Evolutionary conservation across 768 basidiomycete species (phyloP).

Genomic region (Tubosaeta brunneosetosa): DNA sequence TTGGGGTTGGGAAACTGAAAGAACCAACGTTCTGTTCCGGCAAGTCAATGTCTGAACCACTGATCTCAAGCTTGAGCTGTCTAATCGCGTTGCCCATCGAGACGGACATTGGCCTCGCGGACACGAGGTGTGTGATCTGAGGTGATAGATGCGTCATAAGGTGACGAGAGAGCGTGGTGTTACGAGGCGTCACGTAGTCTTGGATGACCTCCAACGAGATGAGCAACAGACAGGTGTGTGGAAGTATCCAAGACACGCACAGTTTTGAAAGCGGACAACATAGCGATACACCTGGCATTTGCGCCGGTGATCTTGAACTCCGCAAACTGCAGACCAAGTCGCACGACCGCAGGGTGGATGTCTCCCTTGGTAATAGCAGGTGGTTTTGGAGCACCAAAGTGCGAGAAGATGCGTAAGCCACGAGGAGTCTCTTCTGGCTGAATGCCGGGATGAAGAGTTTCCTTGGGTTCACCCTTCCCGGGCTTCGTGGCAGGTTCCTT

Average conservation of each 20-base stretch:
- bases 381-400: slow-evolving; percentile 73
- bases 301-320: slow-evolving; percentile 91
- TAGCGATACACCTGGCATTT: slow-evolving; percentile 93
- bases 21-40: slow-evolving; percentile 85
- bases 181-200: slow-evolving; percentile 82
- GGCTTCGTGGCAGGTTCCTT: slow-evolving; percentile 14
- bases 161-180: slow-evolving; percentile 85
- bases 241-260: slow-evolving; percentile 40
- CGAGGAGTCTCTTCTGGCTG: slow-evolving; percentile 39
- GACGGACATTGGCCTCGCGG: slow-evolving; percentile 85
- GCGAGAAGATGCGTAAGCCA: slow-evolving; percentile 79
- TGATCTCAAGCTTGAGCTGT: slow-evolving; percentile 93
- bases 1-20: not conserved
- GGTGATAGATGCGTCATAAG: slow-evolving; percentile 89
- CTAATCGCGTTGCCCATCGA: slow-evolving; percentile 95
- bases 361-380: slow-evolving; percentile 61
- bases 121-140: slow-evolving; percentile 86
- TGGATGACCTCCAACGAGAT: slow-evolving; percentile 66
- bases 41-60: slow-evolving; percentile 85
- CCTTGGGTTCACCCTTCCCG: slow-evolving; percentile 25
- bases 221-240: not conserved
- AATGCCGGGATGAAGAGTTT: slow-evolving; percentile 24
- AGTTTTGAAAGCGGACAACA: slow-evolving; percentile 85
- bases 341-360: slow-evolving; percentile 85
- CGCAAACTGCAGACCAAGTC: slow-evolving; percentile 85